These are phyloP conservation scores for Apophysomyces trapeziformis DNA, from an alignment of 371 early-diverging fungal species.

Conservation along the genomic window DNA sequence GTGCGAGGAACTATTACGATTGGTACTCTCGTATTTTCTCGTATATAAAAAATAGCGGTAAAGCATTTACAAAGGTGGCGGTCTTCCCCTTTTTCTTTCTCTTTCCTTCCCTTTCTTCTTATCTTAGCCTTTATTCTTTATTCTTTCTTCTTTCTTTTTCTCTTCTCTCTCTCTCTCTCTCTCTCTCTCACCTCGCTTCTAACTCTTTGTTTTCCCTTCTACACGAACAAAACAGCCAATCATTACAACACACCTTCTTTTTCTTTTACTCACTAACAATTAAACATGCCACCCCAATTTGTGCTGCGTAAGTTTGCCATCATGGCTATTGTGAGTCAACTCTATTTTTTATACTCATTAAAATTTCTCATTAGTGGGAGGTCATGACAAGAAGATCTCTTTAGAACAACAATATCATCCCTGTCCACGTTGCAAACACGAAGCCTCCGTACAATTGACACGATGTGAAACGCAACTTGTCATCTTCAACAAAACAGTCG, in stretches of 20 bases:
- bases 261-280: neutral
- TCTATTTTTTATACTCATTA: neutral
- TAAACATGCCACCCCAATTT: constrained; percentile 15
- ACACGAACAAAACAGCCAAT: neutral
- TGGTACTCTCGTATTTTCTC: constrained; percentile 3
- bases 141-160: neutral
- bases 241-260: neutral
- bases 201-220: constrained; percentile 1
- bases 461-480: constrained; percentile 42
- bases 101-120: constrained; percentile 8
- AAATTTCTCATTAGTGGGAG: constrained; percentile 29
- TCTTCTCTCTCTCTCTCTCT: constrained; percentile 2
- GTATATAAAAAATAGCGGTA: constrained; percentile 3
- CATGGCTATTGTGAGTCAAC: neutral
- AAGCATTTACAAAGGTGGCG: constrained; percentile 3
- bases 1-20: constrained; percentile 1
- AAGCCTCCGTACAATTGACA: constrained; percentile 42
- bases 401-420: constrained; percentile 46
- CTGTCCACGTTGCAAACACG: constrained; percentile 42
- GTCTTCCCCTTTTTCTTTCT: constrained; percentile 1
- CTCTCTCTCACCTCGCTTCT: constrained; percentile 10
- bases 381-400: constrained; percentile 39
- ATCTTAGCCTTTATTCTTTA: too few relatives aligned
- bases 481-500: constrained; percentile 37
- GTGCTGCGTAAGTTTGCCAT: constrained; percentile 17